phyloP scores from a whole-genome alignment of 2,329 filamentous ascomycete genomes.

The Polytolypa hystricis region DNA sequence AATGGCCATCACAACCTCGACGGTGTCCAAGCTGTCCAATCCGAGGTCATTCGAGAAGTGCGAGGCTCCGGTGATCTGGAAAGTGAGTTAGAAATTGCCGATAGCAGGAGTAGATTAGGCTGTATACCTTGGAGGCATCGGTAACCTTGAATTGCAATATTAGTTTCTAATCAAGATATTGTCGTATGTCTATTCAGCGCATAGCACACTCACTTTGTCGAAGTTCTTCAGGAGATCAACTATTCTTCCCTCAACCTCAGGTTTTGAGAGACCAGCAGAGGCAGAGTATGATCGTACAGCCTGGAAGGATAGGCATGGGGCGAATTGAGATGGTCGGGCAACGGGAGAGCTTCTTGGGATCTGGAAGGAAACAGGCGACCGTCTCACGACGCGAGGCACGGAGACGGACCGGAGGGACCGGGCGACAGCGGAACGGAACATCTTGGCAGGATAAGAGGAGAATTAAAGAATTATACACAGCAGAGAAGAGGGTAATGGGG shows the following conservation, averaged over 20 bases:
- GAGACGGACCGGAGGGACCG: constrained; percentile 56
- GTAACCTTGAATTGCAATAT: constrained; percentile 24
- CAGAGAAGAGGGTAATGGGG: constrained; percentile 5
- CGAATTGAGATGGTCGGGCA: constrained; percentile 49
- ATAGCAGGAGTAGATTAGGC: no score
- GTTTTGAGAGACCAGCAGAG: constrained; percentile 62
- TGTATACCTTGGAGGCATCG: constrained; percentile 45
- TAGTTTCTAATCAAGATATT: no score
- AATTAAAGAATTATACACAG: no score
- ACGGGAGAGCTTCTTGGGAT: constrained; percentile 47
- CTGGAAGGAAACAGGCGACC: constrained; percentile 48
- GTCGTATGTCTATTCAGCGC: background rate
- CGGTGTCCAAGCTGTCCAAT: constrained; percentile 92
- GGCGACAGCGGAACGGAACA: constrained; percentile 84
- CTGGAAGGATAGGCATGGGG: constrained; percentile 54
- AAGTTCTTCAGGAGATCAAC: constrained; percentile 88
- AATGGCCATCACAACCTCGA: constrained; percentile 99
- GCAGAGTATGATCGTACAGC: constrained; percentile 79
- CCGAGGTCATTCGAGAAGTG: constrained; percentile 98
- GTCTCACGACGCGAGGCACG: constrained; percentile 40
- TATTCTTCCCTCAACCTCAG: constrained; percentile 85
- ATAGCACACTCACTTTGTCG: constrained; percentile 63
- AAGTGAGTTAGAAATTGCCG: no score
- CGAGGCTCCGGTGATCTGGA: constrained; percentile 70
- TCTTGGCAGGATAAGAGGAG: constrained; percentile 36